Base-by-base conservation (phyloP, 257 asterid species). In the Scutellaria baicalensis region DNA sequence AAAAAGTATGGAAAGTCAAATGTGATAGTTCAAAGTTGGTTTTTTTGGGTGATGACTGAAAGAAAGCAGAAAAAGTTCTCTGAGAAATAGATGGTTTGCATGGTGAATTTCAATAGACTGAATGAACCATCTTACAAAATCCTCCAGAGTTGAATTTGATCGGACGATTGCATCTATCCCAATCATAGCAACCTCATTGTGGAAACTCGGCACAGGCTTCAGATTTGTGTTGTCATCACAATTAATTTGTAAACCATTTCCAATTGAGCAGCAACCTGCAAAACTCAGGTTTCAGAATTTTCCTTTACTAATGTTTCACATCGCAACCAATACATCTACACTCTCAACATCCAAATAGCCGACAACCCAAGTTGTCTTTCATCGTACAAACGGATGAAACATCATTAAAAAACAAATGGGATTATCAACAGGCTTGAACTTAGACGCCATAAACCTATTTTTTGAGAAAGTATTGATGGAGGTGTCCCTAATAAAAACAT, bases 71-170 rank as follows among this genome's bases (percentile, higher is more conserved):
- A 27, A 16, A 59, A 21, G 11, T 33, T 35, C 31, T 17, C 35
- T 44, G 5, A 55, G 57, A 66, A 17, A 43, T 12, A 39, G 49
- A 64, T 38, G 36, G 40, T 36, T 48, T 39, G 54, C 42, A 45
- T 14, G 40, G 54, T 13, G 11, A 43, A 58, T 21, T 17, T 63
- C 50, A 72, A 20, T 42, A 57, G 59, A 59, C 57, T 9, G 14
- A 17, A 69, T 13, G 64, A 66, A 73, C 52, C 9, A 44, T 67
- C 99, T 94, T 80, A 94, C 99, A 80, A 94, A 94, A 83, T 94
- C 97, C 84, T 94, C 97, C 49, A 94, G 80, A 10, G 97, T 89
- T 71, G 97, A 94, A 81, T 84, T 89, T 62, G 99, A 93, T 31
- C 92, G 88, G 27, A 67, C 82, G 89, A 91, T 88, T n/a, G 96